Evolutionary conservation across 2,329 filamentous ascomycete species (phyloP), one percentile per base, ranked within the genome.

Genomic region (Pseudocercospora musae): DNA sequence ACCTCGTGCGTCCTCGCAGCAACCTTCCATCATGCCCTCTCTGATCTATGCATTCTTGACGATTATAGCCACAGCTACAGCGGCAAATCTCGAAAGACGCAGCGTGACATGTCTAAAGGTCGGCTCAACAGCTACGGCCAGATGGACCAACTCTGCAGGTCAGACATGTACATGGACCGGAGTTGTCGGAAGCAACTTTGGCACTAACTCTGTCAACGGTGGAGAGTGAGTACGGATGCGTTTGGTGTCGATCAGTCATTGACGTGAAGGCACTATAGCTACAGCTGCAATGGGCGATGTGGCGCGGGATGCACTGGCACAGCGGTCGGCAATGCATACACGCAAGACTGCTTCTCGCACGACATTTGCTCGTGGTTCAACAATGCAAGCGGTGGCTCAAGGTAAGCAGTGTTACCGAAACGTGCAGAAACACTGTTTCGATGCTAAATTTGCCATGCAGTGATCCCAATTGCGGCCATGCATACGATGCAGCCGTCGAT

Each of bases 331-430:
- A 81, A 82, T 33, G 79, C 72, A 3, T 83, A 83, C 60, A 82
- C 80, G 0, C 81, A 82, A 63, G 79, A 83, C 55, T 83, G 81
- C 67, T 82, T 80, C 65, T 78, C 77, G 0, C 81, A 83, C 58
- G 81, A 83, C 54, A 77, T 83, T 11, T 83, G 81, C 69, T 82
- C 79, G 3, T 83, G 79, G 65, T 83, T 83, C 62, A 78, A 82
- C 29, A 78, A 78, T 56, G 79, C 81, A 1, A 78, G 72, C n/a
- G 79, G 79, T 7, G 81, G 81, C 2, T 72, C 78, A 0, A 79
- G 76, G 81, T 81, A 68, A 6, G 40, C 63, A 4, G 48, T 50
- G 20, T 50, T 25, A 20, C 13, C 23, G 23, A n/a, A 21, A 15
- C 15, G 18, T 29, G 23, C 15, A n/a, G 20, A 27, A n/a, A 27